Conservation (phyloP, 169 alveolate species). For the Plasmodium ovale region DNA sequence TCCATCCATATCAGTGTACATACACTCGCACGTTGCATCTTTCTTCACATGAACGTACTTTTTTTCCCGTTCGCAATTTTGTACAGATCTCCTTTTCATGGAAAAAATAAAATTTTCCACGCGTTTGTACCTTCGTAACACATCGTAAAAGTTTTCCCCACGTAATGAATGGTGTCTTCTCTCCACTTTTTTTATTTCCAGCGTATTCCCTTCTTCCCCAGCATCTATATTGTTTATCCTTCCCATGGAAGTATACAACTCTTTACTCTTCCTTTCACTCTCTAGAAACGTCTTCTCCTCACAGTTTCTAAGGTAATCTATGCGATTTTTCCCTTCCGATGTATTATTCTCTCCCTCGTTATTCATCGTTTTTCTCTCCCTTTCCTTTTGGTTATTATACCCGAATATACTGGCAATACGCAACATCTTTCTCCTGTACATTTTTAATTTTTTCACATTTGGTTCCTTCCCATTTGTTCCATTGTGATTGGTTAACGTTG, state of each 20-base stretch:
- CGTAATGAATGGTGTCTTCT: no score
- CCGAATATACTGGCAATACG: background rate
- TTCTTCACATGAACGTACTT: background rate
- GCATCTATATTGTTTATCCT: no score
- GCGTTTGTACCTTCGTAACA: background rate
- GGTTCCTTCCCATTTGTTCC: background rate
- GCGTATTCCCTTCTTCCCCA: no score
- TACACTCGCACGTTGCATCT: background rate
- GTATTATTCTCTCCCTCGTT: no score
- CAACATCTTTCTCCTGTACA: background rate
- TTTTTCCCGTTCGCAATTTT: background rate
- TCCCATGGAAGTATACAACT: no score
- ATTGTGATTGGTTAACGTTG: background rate
- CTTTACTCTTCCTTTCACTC: no score
- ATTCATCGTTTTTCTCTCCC: background rate
- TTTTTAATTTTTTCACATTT: background rate
- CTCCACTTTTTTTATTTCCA: no score
- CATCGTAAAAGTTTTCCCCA: background rate
- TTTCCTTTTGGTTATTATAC: background rate
- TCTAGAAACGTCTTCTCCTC: no score
- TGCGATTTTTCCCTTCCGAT: no score
- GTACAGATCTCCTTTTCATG: background rate
- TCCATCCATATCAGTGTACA: background rate
- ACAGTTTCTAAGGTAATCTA: no score
- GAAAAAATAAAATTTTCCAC: conserved; percentile 6